Percentiles rank a stretch among this genome's conserved stretches.
phyloP scores from a whole-genome alignment of 148 eudicot genomes.

The Beta vulgaris region DNA sequence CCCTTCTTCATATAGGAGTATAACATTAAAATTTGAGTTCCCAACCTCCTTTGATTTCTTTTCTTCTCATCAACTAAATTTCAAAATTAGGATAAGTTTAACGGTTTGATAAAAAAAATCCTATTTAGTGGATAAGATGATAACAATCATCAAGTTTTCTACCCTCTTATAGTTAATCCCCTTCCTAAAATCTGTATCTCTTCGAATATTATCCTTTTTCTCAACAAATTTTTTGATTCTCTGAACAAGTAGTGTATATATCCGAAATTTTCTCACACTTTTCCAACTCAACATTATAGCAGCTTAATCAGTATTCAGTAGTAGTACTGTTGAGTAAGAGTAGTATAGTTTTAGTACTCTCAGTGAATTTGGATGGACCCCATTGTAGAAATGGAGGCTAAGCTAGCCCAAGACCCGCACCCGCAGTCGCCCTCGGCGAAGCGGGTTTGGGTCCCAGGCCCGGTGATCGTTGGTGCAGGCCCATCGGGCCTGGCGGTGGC shows the following conservation, averaged over 20 bases:
- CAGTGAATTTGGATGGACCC: constrained; percentile 29
- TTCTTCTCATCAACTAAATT: background rate
- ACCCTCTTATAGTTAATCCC: background rate
- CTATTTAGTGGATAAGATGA: constrained; percentile 17
- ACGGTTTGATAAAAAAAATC: background rate
- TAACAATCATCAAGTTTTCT: background rate
- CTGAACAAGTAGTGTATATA: background rate
- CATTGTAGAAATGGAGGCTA: constrained; percentile 37
- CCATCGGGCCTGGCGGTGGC: constrained; percentile 68
- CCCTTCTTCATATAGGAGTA: too few species aligned
- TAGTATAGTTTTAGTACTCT: background rate
- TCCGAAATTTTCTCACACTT: background rate
- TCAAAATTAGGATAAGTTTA: background rate
- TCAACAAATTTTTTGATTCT: background rate
- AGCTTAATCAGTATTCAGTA: background rate
- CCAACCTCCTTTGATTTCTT: background rate
- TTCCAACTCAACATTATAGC: background rate
- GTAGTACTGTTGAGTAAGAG: background rate
- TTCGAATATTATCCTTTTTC: background rate
- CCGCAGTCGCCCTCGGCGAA: background rate
- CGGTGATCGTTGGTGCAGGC: constrained; percentile 65
- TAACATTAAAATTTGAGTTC: too few species aligned
- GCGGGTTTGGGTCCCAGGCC: constrained; percentile 45
- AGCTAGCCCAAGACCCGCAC: constrained; percentile 43
- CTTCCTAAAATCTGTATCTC: background rate